Evolutionary conservation across 1,284 basidiomycete species (phyloP).

Genomic region (Microbotryum silenes-acaulis): DNA sequence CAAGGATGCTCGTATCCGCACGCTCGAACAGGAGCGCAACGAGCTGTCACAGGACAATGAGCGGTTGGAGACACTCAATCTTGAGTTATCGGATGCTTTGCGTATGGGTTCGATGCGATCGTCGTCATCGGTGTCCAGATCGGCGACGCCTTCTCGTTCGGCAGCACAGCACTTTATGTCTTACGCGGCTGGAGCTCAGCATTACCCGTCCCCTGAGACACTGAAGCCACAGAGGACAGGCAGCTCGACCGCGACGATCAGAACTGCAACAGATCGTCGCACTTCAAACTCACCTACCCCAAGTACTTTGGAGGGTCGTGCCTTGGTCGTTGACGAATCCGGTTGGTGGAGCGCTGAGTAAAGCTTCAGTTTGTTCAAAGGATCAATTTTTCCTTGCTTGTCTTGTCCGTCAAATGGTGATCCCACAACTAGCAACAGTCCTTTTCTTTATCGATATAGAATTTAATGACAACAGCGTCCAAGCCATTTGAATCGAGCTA

Average conservation of each 20-base stretch:
- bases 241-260: constrained; percentile 4
- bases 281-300: constrained; percentile 7
- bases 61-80: background rate
- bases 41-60: constrained; percentile 3
- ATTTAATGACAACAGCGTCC: too few relatives aligned
- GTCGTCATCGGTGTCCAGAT: background rate
- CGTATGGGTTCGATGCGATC: background rate
- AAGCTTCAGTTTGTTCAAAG: too few relatives aligned
- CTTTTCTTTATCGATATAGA: too few relatives aligned
- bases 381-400: too few relatives aligned
- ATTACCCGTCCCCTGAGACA: background rate
- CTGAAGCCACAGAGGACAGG: constrained; percentile 11
- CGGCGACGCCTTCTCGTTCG: background rate
- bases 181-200: background rate
- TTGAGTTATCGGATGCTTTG: background rate
- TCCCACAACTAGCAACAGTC: too few relatives aligned
- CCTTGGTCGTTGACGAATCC: background rate
- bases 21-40: background rate
- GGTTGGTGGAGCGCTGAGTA: constrained; percentile 6
- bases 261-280: constrained; percentile 7
- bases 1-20: background rate
- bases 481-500: too few relatives aligned
- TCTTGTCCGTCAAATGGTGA: too few relatives aligned
- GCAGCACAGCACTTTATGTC: background rate
- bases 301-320: background rate